Base-by-base conservation (phyloP, 352 stramenopile species). In the Plasmopara muralis region DNA sequence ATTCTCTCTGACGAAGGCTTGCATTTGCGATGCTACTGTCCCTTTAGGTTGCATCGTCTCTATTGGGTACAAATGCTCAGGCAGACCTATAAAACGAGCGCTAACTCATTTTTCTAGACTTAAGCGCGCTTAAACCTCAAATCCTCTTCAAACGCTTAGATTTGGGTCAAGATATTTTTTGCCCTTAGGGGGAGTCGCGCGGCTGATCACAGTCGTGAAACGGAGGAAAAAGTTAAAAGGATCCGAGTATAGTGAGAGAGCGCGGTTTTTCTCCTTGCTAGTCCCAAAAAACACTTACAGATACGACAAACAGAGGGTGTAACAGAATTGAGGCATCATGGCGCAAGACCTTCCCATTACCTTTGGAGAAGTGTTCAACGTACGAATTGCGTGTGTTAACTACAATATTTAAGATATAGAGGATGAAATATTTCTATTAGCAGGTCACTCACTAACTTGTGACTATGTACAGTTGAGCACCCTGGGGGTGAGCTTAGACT, bases 321-420 rank as follows among this genome's bases (percentile, higher is more conserved):
- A 57, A 47, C 25, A 55, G 16, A 56, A n/a, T 13, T 18, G 31
- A 50, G 47, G 29, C 39, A 64, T 53, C 18, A 91, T 91, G 81
- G 81, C 81, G 55, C 81, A 91, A 78, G 83, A 93, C 74, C 78
- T 94, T 57, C 83, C 83, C 45, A 94, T 94, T 61, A 91, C 82
- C 39, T 92, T 94, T 65, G 80, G 80, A 43, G 83, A 94, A 89
- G 81, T 91, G 57, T 75, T 94, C 55, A 92, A 94, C 66, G 83
- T 94, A 92, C 55, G 82, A 12, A 5, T 35, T 35, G 10, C 20
- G 20, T 25, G 20, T 25, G 20, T 25, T 25, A 25, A 25, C 3
- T 25, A 25, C 20, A 25, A 25, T 25, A 25, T 25, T 25, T 25
- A 3, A 25, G 20, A 25, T 25, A 25, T 1, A 25, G 3, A 25